Base-by-base conservation (phyloP, 2,329 filamentous ascomycete species). In the Thielaviopsis euricoi region DNA sequence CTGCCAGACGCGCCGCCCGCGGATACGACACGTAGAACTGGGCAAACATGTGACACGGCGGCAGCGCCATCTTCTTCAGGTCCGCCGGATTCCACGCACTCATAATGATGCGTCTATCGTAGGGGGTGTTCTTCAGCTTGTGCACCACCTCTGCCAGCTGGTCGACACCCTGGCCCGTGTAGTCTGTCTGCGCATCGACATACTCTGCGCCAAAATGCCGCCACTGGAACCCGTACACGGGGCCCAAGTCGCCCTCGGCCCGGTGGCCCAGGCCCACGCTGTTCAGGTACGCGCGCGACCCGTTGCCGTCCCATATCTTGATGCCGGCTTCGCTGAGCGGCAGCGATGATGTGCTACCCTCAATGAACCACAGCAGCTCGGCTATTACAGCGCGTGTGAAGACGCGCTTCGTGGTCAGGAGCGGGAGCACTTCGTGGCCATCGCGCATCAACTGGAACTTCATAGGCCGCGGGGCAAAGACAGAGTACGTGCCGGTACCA, bases 171-270 rank as follows among this genome's bases (percentile, higher is more conserved):
- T 95, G 77, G 0, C 87, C 89, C 0, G 81, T 77, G 71, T 98
- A 98, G 68, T 97, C 89, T 0, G 86, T 79, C 63, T 82, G 75
- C 15, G 84, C 79, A 66, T 91, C 86, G 19, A 83, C 74, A 69
- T 98, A 98, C 61, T 89, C 82, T 4, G 93, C 93, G 55, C 93
- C 93, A 66, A 98, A 98, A 71, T 97, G 91, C 2, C 93, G 86
- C 93, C 93, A 98, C 72, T 98, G 93, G 73, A 98, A 98, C 1
- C 93, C 93, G 68, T 98, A 98, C 0, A 97, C 90, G 29, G 93
- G 93, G 0, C 93, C 93, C 0, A 98, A 76, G 67, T 98, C 93
- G 63, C 93, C 93, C 21, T 84, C 86, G 56, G 82, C 87, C 60
- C 91, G 87, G 67, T 95, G 83, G 0, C 77, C 75, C 6, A 97